Conservation (phyloP, 805 yeast species). For the Yarrowia bubula region DNA sequence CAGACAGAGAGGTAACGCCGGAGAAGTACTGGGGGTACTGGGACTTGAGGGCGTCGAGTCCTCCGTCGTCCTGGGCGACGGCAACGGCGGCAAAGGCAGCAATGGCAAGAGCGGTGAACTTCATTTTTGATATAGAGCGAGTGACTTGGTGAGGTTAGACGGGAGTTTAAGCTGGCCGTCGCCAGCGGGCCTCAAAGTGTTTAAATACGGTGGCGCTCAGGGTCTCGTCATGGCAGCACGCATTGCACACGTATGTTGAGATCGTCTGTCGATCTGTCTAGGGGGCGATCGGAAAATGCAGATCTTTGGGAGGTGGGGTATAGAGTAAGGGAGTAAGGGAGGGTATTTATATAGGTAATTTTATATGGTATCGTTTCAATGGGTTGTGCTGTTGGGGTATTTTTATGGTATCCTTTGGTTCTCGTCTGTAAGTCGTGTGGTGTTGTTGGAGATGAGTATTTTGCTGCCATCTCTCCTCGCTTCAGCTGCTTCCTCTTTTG, state of each 20-base stretch:
- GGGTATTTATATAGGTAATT: neutral
- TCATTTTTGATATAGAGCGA: slow-evolving; percentile 4
- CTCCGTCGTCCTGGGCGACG: slow-evolving; percentile 25
- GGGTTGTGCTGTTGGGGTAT: neutral
- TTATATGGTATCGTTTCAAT: neutral
- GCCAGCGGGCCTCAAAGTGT: neutral
- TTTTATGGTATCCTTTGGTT: neutral
- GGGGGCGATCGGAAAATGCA: slow-evolving; percentile 13
- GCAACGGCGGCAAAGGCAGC: slow-evolving; percentile 13
- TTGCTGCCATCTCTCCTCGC: too few relatives aligned
- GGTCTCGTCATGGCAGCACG: neutral
- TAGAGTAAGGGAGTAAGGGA: neutral
- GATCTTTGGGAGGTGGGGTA: neutral
- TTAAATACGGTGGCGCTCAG: neutral
- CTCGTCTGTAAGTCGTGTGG: neutral
- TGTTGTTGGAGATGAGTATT: too few relatives aligned
- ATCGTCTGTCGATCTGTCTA: slow-evolving; percentile 7
- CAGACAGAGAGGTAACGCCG: slow-evolving; percentile 21
- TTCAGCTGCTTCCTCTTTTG: neutral
- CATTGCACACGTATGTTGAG: neutral
- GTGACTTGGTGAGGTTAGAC: slow-evolving; percentile 21
- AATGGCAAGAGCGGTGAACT: slow-evolving; percentile 25
- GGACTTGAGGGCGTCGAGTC: slow-evolving; percentile 23
- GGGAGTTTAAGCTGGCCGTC: slow-evolving; percentile 8
- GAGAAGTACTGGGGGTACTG: slow-evolving; percentile 23